phyloP scores from a whole-genome alignment of 257 asterid genomes.

The Fraxinus pennsylvanica region DNA sequence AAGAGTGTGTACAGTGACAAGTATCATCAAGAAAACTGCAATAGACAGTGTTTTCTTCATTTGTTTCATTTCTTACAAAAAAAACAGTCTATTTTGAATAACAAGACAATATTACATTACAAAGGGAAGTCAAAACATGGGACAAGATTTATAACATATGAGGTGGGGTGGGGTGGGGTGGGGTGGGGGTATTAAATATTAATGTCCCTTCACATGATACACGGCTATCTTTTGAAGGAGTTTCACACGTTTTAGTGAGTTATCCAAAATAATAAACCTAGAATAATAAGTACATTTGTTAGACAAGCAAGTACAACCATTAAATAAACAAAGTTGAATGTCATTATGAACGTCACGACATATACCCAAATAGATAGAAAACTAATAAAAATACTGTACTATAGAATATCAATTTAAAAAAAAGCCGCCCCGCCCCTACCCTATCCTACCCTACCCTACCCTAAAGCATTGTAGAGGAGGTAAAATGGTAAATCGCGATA shows the following conservation, averaged over 20 bases:
- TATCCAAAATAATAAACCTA: constrained; percentile 21
- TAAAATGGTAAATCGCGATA: too few relatives aligned
- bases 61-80: constrained; percentile 10
- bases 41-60: constrained; percentile 29
- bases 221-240: constrained; percentile 44
- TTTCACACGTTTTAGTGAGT: constrained; percentile 59
- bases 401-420: neutral
- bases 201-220: constrained; percentile 76
- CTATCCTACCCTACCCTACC: too few relatives aligned
- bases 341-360: neutral
- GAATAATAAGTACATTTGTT: neutral
- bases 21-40: constrained; percentile 39
- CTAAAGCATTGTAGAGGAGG: too few relatives aligned
- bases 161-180: neutral
- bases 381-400: neutral
- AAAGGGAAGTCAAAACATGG: constrained; percentile 1
- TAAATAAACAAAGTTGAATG: neutral
- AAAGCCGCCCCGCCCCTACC: too few relatives aligned
- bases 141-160: constrained; percentile 26
- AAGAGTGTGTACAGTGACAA: constrained; percentile 46
- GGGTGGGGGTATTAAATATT: constrained; percentile 36
- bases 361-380: neutral
- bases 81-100: neutral
- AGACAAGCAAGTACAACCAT: neutral
- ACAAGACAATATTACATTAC: constrained; percentile 3